Base-by-base conservation (phyloP, 2,329 filamentous ascomycete genomes). In the Ophiostoma populinum region DNA sequence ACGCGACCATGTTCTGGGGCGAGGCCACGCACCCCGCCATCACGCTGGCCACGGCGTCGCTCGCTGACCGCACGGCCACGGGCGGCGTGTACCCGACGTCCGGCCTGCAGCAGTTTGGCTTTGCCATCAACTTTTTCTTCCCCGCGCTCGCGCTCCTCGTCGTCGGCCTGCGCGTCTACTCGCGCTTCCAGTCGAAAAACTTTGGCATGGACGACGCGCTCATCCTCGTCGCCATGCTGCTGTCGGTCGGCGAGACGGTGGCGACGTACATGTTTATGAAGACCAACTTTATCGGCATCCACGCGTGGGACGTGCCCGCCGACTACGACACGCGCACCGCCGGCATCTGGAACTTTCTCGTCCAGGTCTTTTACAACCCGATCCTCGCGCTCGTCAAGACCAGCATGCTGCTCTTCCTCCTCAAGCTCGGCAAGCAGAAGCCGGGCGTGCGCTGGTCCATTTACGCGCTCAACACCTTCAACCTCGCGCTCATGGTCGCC, bases 341-440 rank as follows among this genome's bases (percentile, higher is more conserved):
- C 28, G 15, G 25, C 6, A 30, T 40, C 24, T 45, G 43, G 43
- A 43, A 41, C 19, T 43, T 38, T 18, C 35, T 34, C 16, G 41
- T 43, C 19, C 38, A 43, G 34, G 35, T 43, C 18, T 34, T 43
- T 12, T 45, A 43, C 42, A 43, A 43, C 22, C 43, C 42, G 7
- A 41, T 43, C 34, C 40, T 45, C 20, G 49, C 52, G 4, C 43
- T 54, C 24, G 51, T 55, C 42, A 55, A 55, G 42, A 47, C 49
- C 2, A 54, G 52, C 0, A 47, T 52, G 18, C 44, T 55, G 24
- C 45, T 52, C 18, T 55, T 53, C 38, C 45, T 53, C 9, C 42
- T 51, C 9, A 47, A 51, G 15, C 37, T 56, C 7, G 49, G 50
- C 17, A 48, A 48, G 7, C 47, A 51, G 33, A 50, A 51, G 38